Conservation (phyloP, 345 rosid species). For the Syzygium aqueum region DNA sequence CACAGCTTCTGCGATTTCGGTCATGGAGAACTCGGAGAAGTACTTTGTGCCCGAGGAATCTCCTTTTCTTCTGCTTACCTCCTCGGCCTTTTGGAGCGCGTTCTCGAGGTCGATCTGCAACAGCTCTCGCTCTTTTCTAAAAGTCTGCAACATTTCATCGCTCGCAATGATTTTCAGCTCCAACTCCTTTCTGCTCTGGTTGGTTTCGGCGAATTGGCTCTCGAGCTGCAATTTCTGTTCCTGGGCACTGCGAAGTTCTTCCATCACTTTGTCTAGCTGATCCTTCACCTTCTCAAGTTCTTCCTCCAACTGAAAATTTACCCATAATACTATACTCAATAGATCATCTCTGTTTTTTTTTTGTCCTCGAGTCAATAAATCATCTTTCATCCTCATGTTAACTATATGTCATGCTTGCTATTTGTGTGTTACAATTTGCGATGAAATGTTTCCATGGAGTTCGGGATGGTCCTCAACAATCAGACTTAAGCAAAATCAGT, state of each 20-base stretch:
- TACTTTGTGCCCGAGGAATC: not conserved
- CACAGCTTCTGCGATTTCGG: conserved; percentile 1
- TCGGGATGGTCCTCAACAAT: not conserved
- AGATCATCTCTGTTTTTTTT: not conserved
- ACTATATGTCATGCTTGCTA: not conserved
- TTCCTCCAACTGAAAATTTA: not conserved
- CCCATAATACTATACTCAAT: not conserved
- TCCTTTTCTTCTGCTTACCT: not conserved
- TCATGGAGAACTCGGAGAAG: not conserved
- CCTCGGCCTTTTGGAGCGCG: not conserved
- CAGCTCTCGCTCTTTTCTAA: not conserved
- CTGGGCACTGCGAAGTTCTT: not conserved
- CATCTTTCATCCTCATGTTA: not conserved
- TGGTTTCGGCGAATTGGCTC: not conserved
- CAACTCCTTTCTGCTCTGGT: not conserved
- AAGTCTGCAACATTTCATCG: not conserved
- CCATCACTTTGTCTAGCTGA: not conserved
- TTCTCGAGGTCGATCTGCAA: not conserved
- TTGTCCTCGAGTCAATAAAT: not conserved
- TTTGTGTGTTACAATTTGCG: not conserved
- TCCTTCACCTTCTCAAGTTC: not conserved
- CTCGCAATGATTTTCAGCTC: not conserved
- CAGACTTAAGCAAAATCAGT: not conserved
- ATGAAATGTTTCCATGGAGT: not conserved
- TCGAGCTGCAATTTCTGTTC: not conserved